These are phyloP conservation scores for Ogataea henricii DNA, from an alignment of 805 yeast species.

Conservation along the genomic window DNA sequence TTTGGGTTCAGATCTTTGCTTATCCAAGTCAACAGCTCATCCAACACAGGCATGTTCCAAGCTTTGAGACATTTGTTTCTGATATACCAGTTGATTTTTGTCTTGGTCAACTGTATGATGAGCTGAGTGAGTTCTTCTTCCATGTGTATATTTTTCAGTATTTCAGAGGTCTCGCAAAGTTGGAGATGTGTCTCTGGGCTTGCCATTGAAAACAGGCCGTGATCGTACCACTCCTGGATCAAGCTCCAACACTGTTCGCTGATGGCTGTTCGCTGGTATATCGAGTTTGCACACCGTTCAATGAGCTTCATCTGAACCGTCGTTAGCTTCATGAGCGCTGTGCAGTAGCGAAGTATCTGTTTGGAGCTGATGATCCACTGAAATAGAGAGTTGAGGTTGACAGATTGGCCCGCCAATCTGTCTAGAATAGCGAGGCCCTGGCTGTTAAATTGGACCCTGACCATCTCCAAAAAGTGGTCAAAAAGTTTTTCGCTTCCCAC, in stretches of 20 bases:
- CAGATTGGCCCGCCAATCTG: slow-evolving; percentile 4
- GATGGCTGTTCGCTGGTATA: slow-evolving; percentile 21
- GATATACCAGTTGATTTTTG: slow-evolving; percentile 38
- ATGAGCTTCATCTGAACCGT: slow-evolving; percentile 20
- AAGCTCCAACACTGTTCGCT: slow-evolving; percentile 10
- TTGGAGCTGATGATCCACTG: slow-evolving; percentile 19
- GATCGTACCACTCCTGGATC: slow-evolving; percentile 18
- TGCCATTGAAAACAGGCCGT: slow-evolving; percentile 16
- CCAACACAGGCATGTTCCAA: slow-evolving; percentile 44
- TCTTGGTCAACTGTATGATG: slow-evolving; percentile 41
- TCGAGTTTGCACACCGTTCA: slow-evolving; percentile 25
- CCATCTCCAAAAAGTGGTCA: slow-evolving; percentile 14
- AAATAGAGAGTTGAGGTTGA: slow-evolving; percentile 15
- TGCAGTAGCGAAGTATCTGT: slow-evolving; percentile 16
- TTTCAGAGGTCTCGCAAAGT: slow-evolving; percentile 20
- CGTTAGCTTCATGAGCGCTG: slow-evolving; percentile 11
- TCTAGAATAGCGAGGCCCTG: slow-evolving; percentile 11
- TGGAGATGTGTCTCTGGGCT: slow-evolving; percentile 12
- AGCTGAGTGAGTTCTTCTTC: slow-evolving; percentile 28
- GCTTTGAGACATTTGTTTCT: slow-evolving; percentile 32
- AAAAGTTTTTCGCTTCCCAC: slow-evolving; percentile 21
- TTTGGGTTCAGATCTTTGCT: slow-evolving; percentile 40
- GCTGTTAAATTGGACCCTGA: slow-evolving; percentile 20
- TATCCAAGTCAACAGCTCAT: slow-evolving; percentile 40
- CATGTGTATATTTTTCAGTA: slow-evolving; percentile 22